Percentiles rank a stretch among this genome's conserved stretches.
Evolutionary conservation across 2,329 filamentous ascomycete genomes (phyloP).

Genomic region (Thermothelomyces thermophilus): DNA sequence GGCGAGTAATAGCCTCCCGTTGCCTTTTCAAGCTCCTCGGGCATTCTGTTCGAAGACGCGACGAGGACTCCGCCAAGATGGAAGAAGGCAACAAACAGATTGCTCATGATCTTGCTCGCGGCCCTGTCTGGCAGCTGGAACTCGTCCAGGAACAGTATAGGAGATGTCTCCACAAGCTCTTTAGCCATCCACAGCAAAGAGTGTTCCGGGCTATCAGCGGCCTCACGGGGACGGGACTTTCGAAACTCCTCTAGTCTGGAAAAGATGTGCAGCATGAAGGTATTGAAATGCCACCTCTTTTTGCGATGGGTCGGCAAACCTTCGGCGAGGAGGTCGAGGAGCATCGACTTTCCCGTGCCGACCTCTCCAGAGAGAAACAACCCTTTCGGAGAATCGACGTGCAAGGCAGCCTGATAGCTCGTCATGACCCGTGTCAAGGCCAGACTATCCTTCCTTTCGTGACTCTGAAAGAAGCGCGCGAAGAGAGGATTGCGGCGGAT

Average conservation of each 20-base stretch:
- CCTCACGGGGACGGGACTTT: constrained; percentile 26
- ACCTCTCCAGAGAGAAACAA: constrained; percentile 76
- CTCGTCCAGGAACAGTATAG: constrained; percentile 74
- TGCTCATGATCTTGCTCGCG: constrained; percentile 71
- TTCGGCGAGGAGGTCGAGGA: constrained; percentile 75
- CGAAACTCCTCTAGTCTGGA: constrained; percentile 64
- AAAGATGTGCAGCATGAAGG: constrained; percentile 74
- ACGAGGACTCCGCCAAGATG: constrained; percentile 74
- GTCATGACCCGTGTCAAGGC: constrained; percentile 64
- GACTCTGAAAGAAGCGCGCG: constrained; percentile 50
- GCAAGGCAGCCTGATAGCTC: constrained; percentile 63
- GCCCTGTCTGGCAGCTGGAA: constrained; percentile 77
- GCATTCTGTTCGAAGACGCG: constrained; percentile 77
- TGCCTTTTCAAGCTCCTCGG: constrained; percentile 71
- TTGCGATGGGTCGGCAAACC: constrained; percentile 68
- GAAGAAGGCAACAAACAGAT: constrained; percentile 73
- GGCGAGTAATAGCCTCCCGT: constrained; percentile 61
- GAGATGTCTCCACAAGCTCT: constrained; percentile 66
- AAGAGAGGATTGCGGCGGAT: constrained; percentile 55
- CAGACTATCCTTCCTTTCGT: constrained; percentile 50
- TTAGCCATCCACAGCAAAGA: constrained; percentile 68
- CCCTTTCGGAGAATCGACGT: constrained; percentile 65
- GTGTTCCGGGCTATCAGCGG: constrained; percentile 44
- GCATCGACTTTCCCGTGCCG: constrained; percentile 77
- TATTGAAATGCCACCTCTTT: constrained; percentile 75